Evolutionary conservation across 768 basidiomycete genomes (phyloP), one percentile per base, ranked within the genome.

Genomic region (Suillus ampliporus): DNA sequence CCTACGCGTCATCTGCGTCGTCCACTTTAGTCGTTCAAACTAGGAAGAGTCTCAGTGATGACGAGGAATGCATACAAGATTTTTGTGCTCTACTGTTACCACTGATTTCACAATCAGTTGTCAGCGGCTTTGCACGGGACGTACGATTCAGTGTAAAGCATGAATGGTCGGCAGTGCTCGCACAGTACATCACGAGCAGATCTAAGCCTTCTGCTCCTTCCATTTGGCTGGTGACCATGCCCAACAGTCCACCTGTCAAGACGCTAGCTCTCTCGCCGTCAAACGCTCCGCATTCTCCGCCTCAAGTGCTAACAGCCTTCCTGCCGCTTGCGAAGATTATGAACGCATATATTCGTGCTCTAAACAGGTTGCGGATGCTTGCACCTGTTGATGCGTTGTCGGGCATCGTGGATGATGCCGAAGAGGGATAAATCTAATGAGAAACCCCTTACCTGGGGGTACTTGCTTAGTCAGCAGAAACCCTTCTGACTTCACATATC

Each of bases 291-390:
- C 88, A 92, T 68, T 79, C 86, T 14, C 91, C 93, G 0, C 93
- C 94, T 0, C 83, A 87, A 34, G 76, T 88, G 50, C 78, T 96
- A 43, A 83, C 88, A 0, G 82, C 89, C 2, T 94, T 90, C 69
- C 88, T 91, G 3, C 89, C 91, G 0, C 79, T 97, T 2, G 95
- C 93, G 2, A 76, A 81, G 44, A 83, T 86, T 62, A 82, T 89
- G 46, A 97, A 98, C 69, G 83, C 86, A 4, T 76, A 94, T 26
- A 79, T 95, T 4, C 81, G 85, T 6, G 82, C 89, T 1, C 77
- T 98, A 48, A 98, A 98, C 73, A 83, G 87, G 3, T 78, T 98
- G 23, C 89, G 96, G 4, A 80, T 94, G 13, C 84, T 97, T 14
- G 91, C 91, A 3, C 94, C 94, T 3, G 77, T 85, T 14, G 80